phyloP scores from a whole-genome alignment of 805 yeast species.

The Jamesozyma spencerorum region DNA sequence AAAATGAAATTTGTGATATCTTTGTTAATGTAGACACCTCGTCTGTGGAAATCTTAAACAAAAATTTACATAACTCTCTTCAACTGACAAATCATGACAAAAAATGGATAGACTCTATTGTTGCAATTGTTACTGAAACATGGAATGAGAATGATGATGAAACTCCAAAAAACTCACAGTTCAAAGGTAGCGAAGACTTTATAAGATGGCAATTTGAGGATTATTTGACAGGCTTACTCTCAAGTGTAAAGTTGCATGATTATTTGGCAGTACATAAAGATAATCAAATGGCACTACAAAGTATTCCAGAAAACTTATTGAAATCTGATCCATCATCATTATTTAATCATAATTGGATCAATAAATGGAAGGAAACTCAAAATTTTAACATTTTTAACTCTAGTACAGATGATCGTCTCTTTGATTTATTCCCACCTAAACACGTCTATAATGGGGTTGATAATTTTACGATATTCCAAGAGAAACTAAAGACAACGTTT shows the following conservation, averaged over 20 bases:
- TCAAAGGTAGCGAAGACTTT: slow-evolving; percentile 75
- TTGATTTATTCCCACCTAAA: slow-evolving; percentile 48
- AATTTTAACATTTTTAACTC: slow-evolving; percentile 47
- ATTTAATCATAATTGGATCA: slow-evolving; percentile 40
- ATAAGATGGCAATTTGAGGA: slow-evolving; percentile 85
- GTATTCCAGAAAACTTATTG: slow-evolving; percentile 22
- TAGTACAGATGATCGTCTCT: slow-evolving; percentile 59
- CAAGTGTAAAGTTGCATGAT: slow-evolving; percentile 61
- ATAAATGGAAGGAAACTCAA: slow-evolving; percentile 45
- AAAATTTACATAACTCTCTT: slow-evolving; percentile 35
- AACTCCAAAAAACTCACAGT: slow-evolving; percentile 39
- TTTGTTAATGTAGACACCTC: slow-evolving; percentile 56
- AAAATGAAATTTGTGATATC: slow-evolving; percentile 53
- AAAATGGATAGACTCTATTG: slow-evolving; percentile 59
- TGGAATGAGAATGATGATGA: slow-evolving; percentile 34
- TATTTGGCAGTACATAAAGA: slow-evolving; percentile 37
- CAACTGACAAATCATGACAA: slow-evolving; percentile 54
- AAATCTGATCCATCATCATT: slow-evolving; percentile 31
- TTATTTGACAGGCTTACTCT: slow-evolving; percentile 65
- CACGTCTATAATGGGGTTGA: slow-evolving; percentile 29
- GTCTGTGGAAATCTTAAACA: slow-evolving; percentile 39
- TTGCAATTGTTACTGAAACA: slow-evolving; percentile 39
- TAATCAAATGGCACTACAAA: slow-evolving; percentile 30
- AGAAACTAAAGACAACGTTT: slow-evolving; percentile 24
- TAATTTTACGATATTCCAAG: slow-evolving; percentile 23